These are phyloP conservation scores for Terana coerulea DNA, from an alignment of 768 basidiomycete genomes.

Conservation along the genomic window DNA sequence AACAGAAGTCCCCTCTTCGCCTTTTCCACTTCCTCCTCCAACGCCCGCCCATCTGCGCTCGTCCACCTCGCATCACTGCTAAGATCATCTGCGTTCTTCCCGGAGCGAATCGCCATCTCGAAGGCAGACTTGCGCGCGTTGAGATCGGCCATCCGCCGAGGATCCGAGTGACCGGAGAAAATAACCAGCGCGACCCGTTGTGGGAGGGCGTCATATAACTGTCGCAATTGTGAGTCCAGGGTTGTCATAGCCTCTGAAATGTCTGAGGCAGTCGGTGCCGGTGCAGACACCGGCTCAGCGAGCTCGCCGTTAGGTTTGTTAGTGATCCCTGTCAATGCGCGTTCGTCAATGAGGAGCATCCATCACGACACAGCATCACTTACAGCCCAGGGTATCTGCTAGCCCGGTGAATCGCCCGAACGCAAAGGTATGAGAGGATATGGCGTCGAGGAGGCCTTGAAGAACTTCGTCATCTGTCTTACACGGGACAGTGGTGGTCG, in stretches of 20 bases:
- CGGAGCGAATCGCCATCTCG: conserved; percentile 57
- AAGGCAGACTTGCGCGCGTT: conserved; percentile 69
- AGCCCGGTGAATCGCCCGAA: conserved; percentile 84
- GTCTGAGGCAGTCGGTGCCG: conserved; percentile 7
- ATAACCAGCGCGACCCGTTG: conserved; percentile 78
- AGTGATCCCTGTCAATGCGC: conserved; percentile 51
- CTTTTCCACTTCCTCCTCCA: conserved; percentile 77
- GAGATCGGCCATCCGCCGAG: conserved; percentile 72
- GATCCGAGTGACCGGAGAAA: conserved; percentile 88
- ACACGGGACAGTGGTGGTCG: conserved; percentile 73
- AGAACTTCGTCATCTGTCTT: conserved; percentile 75
- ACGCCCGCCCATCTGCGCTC: conserved; percentile 64
- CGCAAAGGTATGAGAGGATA: conserved; percentile 69
- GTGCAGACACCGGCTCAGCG: conserved; percentile 17
- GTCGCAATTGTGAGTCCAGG: conserved; percentile 58
- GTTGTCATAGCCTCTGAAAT: conserved; percentile 31
- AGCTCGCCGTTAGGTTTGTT: conserved; percentile 44
- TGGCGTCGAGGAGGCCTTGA: conserved; percentile 56
- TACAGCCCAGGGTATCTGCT: conserved; percentile 81
- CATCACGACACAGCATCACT: conserved; percentile 24
- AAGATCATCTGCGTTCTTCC: conserved; percentile 54
- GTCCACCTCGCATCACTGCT: conserved; percentile 66
- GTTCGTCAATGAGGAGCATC: background rate
- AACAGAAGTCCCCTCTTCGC: conserved; percentile 84
- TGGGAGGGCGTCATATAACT: conserved; percentile 68